Evolutionary conservation across 345 rosid genomes (phyloP).

Genomic region (Aquilaria malaccensis): DNA sequence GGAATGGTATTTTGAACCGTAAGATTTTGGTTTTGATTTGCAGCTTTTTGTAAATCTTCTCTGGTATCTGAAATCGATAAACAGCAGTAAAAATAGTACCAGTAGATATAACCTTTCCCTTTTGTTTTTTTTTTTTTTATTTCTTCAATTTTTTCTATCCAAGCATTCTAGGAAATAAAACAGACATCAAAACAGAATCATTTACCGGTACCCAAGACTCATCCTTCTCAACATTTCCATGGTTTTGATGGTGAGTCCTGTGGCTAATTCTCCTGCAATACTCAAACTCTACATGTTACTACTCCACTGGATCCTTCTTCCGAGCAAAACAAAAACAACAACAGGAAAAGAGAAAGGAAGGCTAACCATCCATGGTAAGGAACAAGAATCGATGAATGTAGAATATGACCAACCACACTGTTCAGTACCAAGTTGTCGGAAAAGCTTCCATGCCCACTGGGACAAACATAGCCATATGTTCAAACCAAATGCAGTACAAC

Average conservation of each 20-base stretch:
- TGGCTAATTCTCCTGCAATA: constrained; percentile 77
- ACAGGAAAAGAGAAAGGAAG: not conserved
- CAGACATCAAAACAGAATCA: not conserved
- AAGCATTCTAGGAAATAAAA: constrained; percentile 1
- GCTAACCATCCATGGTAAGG: constrained; percentile 86
- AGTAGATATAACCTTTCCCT: not conserved
- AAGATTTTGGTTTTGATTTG: constrained; percentile 28
- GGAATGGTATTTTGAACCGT: constrained; percentile 59
- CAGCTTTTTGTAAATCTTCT: constrained; percentile 41
- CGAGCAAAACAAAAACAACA: too few species aligned
- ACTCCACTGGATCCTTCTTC: not conserved
- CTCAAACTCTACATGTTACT: not conserved
- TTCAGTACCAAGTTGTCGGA: constrained; percentile 53
- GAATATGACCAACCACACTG: constrained; percentile 54
- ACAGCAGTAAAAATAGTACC: not conserved
- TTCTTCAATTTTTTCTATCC: too few species aligned
- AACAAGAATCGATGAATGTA: constrained; percentile 78
- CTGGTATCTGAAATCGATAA: constrained; percentile 43
- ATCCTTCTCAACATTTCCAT: constrained; percentile 79
- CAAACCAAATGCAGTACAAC: not conserved
- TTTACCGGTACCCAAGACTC: constrained; percentile 85
- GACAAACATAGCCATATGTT: constrained; percentile 8
- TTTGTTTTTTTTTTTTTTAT: too few species aligned
- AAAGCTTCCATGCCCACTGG: constrained; percentile 87
- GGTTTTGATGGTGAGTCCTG: constrained; percentile 84